A percentile compares a stretch with the other conserved stretches of the same genome.
phyloP scores from a whole-genome alignment of 768 basidiomycete species.

The Leccinum disarticulatum region DNA sequence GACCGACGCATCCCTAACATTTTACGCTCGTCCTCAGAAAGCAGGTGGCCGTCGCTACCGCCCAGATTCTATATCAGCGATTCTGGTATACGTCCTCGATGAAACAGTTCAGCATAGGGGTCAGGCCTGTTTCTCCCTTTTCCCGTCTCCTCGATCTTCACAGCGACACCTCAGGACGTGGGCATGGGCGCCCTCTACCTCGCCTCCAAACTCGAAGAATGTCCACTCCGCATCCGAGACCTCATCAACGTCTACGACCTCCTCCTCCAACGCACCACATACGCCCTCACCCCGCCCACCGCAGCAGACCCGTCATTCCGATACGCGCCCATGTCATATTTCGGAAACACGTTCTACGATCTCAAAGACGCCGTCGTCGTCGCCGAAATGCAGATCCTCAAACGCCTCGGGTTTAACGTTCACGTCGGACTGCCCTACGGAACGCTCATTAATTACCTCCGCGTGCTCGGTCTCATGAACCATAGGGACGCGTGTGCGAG shows the following conservation, averaged over 20 bases:
- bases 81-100: constrained; percentile 97
- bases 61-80: constrained; percentile 93
- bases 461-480: constrained; percentile 82
- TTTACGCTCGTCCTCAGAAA: constrained; percentile 51
- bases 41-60: constrained; percentile 95
- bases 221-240: constrained; percentile 87
- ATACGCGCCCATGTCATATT: constrained; percentile 88
- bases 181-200: constrained; percentile 88
- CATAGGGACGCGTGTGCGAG: constrained; percentile 66
- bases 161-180: constrained; percentile 55
- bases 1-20: constrained; percentile 1
- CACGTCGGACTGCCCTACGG: constrained; percentile 92
- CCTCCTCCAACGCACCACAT: constrained; percentile 70
- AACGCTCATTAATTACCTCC: constrained; percentile 91
- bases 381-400: constrained; percentile 96
- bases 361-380: constrained; percentile 92
- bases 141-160: constrained; percentile 8
- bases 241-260: constrained; percentile 94
- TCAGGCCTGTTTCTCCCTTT: constrained; percentile 39
- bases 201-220: constrained; percentile 91
- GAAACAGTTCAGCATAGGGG: constrained; percentile 92
- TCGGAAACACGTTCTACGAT: constrained; percentile 87
- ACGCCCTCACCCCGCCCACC: constrained; percentile 39
- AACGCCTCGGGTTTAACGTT: constrained; percentile 93
- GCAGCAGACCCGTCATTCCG: constrained; percentile 42